These are phyloP conservation scores for Syzygium syzygioides DNA, from an alignment of 441 rosid genomes.

Conservation along the genomic window DNA sequence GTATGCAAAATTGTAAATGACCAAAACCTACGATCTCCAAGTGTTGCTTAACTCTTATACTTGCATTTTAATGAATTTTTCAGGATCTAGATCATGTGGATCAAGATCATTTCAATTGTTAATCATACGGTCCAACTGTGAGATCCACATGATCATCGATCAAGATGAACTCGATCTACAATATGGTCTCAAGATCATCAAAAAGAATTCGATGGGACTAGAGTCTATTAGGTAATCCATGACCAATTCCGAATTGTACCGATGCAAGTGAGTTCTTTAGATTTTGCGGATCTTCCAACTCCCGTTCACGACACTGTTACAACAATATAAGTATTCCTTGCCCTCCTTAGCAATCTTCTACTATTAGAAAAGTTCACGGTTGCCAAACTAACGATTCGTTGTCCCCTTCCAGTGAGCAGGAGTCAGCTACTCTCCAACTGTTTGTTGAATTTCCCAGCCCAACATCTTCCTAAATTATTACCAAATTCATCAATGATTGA, in stretches of 20 bases:
- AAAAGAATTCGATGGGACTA: not conserved
- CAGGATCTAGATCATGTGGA: not conserved
- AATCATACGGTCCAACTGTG: not conserved
- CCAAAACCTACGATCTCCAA: not conserved
- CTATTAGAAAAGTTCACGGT: not conserved
- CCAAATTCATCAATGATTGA: not conserved
- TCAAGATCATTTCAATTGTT: not conserved
- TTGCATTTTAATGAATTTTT: not conserved
- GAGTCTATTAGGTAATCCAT: not conserved
- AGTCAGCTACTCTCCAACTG: not conserved
- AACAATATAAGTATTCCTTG: not conserved
- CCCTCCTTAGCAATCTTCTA: not conserved
- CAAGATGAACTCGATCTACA: not conserved
- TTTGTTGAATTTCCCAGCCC: not conserved
- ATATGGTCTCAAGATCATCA: not conserved
- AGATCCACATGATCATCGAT: not conserved
- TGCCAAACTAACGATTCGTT: not conserved
- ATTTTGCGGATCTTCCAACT: not conserved
- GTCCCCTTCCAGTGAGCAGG: not conserved
- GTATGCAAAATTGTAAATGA: not conserved
- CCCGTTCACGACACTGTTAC: not conserved
- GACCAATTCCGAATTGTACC: not conserved
- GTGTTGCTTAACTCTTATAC: not conserved
- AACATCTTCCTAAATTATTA: not conserved
- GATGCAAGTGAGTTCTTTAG: not conserved